Conservation (phyloP, 495 filamentous ascomycete species). For the Glonium stellatum region DNA sequence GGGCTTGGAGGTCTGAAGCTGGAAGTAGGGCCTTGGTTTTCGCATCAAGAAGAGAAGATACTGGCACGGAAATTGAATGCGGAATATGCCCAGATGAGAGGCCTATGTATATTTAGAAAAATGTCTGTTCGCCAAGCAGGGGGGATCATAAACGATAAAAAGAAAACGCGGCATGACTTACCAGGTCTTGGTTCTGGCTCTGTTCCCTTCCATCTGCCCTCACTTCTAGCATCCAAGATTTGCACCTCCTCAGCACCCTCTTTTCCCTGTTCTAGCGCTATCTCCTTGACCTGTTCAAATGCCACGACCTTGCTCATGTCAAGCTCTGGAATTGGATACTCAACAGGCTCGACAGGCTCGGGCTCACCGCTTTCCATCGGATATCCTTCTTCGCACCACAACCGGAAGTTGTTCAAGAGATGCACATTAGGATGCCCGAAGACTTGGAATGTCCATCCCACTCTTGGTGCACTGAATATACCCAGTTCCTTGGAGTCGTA, state of each 20-base stretch:
- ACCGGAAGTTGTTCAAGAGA: constrained; percentile 85
- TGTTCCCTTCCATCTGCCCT: constrained; percentile 71
- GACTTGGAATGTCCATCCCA: constrained; percentile 83
- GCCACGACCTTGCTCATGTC: constrained; percentile 52
- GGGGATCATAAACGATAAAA: neutral
- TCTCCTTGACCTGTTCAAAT: constrained; percentile 73
- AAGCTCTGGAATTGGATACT: constrained; percentile 51
- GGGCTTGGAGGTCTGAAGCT: constrained; percentile 56
- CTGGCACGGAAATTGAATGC: constrained; percentile 74
- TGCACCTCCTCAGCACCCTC: constrained; percentile 76
- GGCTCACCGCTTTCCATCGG: constrained; percentile 71
- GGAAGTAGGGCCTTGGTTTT: constrained; percentile 74
- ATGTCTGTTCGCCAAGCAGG: neutral
- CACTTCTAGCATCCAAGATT: constrained; percentile 80
- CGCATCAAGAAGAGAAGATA: constrained; percentile 73
- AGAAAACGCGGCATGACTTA: neutral
- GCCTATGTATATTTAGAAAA: constrained; percentile 30
- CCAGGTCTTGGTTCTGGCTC: constrained; percentile 79
- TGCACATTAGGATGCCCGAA: constrained; percentile 91
- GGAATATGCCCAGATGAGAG: constrained; percentile 91
- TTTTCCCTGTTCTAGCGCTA: constrained; percentile 66
- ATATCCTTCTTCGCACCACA: constrained; percentile 76
- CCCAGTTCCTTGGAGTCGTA: constrained; percentile 85
- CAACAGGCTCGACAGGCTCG: constrained; percentile 41
- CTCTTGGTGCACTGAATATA: constrained; percentile 88